Conservation (phyloP, 2,329 filamentous ascomycete genomes). For the Fusarium mangiferae region DNA sequence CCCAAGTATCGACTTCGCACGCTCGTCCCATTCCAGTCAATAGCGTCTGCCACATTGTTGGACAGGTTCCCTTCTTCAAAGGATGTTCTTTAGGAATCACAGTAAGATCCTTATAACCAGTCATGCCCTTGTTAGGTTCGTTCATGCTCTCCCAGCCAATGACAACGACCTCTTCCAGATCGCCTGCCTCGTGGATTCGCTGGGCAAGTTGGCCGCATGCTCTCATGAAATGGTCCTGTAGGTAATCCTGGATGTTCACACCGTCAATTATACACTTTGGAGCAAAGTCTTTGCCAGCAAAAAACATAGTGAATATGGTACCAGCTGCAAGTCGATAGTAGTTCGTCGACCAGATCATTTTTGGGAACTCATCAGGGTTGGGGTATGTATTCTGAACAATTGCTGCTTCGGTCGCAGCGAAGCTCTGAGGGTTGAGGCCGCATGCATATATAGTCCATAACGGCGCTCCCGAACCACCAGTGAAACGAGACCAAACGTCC, state of each 20-base stretch:
- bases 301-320: constrained; percentile 95
- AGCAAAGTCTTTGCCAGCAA: constrained; percentile 88
- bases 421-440: constrained; percentile 86
- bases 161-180: constrained; percentile 85
- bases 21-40: constrained; percentile 90
- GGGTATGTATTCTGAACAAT: constrained; percentile 95
- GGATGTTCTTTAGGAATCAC: constrained; percentile 87
- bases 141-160: constrained; percentile 98
- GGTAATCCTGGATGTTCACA: constrained; percentile 94
- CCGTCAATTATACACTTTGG: constrained; percentile 96
- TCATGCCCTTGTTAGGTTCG: constrained; percentile 89
- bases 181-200: constrained; percentile 88
- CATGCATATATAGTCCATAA: constrained; percentile 98
- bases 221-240: constrained; percentile 85
- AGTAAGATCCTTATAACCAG: constrained; percentile 84
- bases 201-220: constrained; percentile 84
- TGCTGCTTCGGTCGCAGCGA: constrained; percentile 87
- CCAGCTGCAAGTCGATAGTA: constrained; percentile 88
- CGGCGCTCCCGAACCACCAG: constrained; percentile 92
- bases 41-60: constrained; percentile 94
- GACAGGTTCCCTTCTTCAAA: constrained; percentile 90
- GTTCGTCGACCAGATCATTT: constrained; percentile 99
- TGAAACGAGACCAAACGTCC: constrained; percentile 97
- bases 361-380: constrained; percentile 86
- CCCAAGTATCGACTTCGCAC: constrained; percentile 91